Evolutionary conservation across 2,329 filamentous ascomycete genomes (phyloP).

Genomic region (Teratosphaeria pseudoeucalypti): DNA sequence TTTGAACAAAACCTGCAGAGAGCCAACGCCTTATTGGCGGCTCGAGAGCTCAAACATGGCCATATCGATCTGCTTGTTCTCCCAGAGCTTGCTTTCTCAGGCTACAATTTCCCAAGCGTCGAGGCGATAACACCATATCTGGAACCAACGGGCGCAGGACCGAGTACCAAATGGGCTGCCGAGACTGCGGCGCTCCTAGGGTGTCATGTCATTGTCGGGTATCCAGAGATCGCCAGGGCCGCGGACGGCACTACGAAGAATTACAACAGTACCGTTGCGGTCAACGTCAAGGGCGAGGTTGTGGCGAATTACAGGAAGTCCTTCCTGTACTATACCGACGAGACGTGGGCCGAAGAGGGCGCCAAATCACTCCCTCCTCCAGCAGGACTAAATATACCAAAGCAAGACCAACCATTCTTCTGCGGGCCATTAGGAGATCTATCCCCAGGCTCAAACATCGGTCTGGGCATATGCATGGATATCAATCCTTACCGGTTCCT

Average conservation of each 20-base stretch:
- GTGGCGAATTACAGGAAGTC: constrained; percentile 53
- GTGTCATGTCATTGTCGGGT: constrained; percentile 61
- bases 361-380: constrained; percentile 2
- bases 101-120: constrained; percentile 68
- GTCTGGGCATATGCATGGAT: constrained; percentile 45
- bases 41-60: constrained; percentile 21
- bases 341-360: constrained; percentile 45
- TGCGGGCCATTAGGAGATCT: constrained; percentile 28
- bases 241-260: constrained; percentile 12
- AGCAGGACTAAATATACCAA: neutral
- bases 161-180: constrained; percentile 61
- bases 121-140: constrained; percentile 58
- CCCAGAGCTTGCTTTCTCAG: constrained; percentile 67
- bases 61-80: constrained; percentile 61
- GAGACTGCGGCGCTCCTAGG: constrained; percentile 54
- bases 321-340: constrained; percentile 58
- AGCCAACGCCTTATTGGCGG: constrained; percentile 54
- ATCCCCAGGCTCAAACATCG: constrained; percentile 19
- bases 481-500: constrained; percentile 55
- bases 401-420: constrained; percentile 23
- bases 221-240: constrained; percentile 48
- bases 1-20: constrained; percentile 59
- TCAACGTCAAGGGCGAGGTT: constrained; percentile 44
- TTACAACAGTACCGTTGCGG: constrained; percentile 51
- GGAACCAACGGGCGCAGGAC: constrained; percentile 55